Conservation (phyloP, 192 early-diverging fungal genomes). For the Thoreauomyces humboldtii region DNA sequence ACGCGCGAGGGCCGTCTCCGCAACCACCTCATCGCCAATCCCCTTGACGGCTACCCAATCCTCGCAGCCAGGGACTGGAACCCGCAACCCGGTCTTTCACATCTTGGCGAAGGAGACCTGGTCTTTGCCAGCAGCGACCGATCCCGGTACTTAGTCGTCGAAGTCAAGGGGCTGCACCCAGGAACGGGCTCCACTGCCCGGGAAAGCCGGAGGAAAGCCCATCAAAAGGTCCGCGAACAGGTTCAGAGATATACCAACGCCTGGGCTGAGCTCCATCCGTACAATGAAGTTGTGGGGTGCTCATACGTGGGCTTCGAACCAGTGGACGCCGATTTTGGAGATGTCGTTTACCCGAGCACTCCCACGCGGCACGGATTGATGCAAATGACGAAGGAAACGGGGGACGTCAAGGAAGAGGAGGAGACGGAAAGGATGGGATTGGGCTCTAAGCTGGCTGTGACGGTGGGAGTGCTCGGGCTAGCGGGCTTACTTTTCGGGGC, state of each 20-base stretch:
- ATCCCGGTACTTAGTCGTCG: not conserved
- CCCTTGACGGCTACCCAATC: not conserved
- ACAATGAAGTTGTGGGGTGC: not conserved
- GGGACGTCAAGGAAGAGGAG: too few species aligned
- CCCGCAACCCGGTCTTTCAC: not conserved
- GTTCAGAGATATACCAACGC: not conserved
- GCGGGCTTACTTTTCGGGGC: too few species aligned
- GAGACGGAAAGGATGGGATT: too few species aligned
- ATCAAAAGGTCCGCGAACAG: not conserved
- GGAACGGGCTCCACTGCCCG: not conserved
- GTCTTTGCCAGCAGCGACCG: not conserved
- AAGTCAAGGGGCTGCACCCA: conserved; percentile 1
- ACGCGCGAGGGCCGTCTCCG: not conserved
- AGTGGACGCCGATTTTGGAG: not conserved
- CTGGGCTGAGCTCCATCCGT: not conserved
- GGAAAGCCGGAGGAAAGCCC: not conserved
- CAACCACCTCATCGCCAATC: not conserved
- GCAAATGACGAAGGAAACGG: too few species aligned
- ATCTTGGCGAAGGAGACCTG: conserved; percentile 9
- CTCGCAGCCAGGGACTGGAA: conserved; percentile 1
- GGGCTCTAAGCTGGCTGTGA: too few species aligned
- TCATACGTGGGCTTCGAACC: not conserved
- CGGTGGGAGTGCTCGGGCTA: too few species aligned
- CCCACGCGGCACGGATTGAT: too few species aligned
- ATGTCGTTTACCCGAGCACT: too few species aligned